phyloP scores from a whole-genome alignment of 345 rosid species.

The Rhodomyrtus tomentosa region DNA sequence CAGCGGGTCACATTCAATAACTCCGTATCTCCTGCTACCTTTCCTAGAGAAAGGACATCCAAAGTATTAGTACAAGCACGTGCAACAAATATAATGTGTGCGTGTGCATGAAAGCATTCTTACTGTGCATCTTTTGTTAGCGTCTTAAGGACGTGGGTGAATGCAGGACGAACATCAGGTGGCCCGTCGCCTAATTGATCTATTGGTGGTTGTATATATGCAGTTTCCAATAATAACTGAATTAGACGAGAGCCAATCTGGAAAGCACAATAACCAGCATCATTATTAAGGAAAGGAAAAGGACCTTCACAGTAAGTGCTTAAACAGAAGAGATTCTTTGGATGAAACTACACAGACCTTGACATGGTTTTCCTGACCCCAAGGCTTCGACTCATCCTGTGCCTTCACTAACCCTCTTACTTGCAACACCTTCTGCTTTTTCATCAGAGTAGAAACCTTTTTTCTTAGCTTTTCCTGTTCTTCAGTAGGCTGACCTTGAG shows the following conservation, averaged over 20 bases:
- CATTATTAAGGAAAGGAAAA: not conserved
- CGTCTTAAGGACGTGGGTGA: constrained; percentile 51
- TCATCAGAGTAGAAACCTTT: constrained; percentile 42
- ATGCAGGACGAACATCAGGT: constrained; percentile 91
- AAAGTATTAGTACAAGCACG: not conserved
- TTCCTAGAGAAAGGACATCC: constrained; percentile 35
- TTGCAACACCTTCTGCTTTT: constrained; percentile 53
- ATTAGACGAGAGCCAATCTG: constrained; percentile 91
- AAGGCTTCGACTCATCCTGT: constrained; percentile 49
- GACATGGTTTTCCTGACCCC: constrained; percentile 90
- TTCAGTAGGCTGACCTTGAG: constrained; percentile 15
- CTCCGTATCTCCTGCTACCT: constrained; percentile 72
- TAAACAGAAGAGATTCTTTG: not conserved
- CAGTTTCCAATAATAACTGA: constrained; percentile 73
- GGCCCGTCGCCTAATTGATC: constrained; percentile 68
- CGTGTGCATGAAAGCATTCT: constrained; percentile 7
- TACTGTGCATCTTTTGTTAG: constrained; percentile 55
- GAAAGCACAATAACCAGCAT: constrained; percentile 12
- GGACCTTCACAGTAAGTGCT: not conserved
- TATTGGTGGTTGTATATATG: constrained; percentile 79
- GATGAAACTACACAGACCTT: constrained; percentile 42
- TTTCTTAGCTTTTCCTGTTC: constrained; percentile 50
- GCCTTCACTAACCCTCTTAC: constrained; percentile 47
- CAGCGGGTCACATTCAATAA: constrained; percentile 85
- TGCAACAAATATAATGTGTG: not conserved